A percentile compares a stretch with the other conserved stretches of the same genome.
phyloP scores from a whole-genome alignment of 768 basidiomycete genomes.

The Pisolithus marmoratus region DNA sequence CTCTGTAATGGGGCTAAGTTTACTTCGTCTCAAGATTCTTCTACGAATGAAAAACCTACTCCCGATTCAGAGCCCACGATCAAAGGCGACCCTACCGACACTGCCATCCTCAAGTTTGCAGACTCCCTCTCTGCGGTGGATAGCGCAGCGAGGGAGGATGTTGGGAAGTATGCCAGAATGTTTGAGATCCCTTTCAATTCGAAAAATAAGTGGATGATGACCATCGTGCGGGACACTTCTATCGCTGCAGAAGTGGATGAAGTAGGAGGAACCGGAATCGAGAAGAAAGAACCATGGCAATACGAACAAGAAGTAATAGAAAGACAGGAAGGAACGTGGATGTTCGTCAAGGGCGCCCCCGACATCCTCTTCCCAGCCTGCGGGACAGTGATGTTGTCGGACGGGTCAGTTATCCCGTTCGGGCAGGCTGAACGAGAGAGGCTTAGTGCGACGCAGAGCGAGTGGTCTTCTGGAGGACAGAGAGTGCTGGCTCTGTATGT shows the following conservation, averaged over 20 bases:
- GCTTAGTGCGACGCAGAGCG: conserved; percentile 27
- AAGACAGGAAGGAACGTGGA: conserved; percentile 16
- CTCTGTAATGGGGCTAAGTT: conserved; percentile 57
- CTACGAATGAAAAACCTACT: conserved; percentile 13
- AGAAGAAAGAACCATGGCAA: conserved; percentile 1
- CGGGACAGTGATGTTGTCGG: conserved; percentile 25
- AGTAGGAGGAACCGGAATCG: background rate
- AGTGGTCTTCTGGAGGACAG: conserved; percentile 45
- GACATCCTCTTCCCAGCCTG: conserved; percentile 45
- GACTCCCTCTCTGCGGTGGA: conserved; percentile 40
- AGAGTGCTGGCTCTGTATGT: conserved; percentile 45
- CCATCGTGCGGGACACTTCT: conserved; percentile 26
- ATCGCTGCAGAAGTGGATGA: background rate
- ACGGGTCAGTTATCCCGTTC: conserved; percentile 29
- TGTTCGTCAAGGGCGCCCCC: conserved; percentile 56
- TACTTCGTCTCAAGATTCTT: conserved; percentile 20
- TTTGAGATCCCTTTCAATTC: conserved; percentile 43
- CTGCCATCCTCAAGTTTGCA: conserved; percentile 29
- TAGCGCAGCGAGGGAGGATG: conserved; percentile 2
- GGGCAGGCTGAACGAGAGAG: conserved; percentile 15
- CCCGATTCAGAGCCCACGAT: conserved; percentile 27
- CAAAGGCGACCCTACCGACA: conserved; percentile 49
- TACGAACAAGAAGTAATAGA: background rate
- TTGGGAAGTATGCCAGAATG: conserved; percentile 18
- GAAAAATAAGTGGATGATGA: conserved; percentile 56